These are phyloP conservation scores for Alternaria longipes DNA, from an alignment of 2,329 filamentous ascomycete genomes.

Conservation along the genomic window DNA sequence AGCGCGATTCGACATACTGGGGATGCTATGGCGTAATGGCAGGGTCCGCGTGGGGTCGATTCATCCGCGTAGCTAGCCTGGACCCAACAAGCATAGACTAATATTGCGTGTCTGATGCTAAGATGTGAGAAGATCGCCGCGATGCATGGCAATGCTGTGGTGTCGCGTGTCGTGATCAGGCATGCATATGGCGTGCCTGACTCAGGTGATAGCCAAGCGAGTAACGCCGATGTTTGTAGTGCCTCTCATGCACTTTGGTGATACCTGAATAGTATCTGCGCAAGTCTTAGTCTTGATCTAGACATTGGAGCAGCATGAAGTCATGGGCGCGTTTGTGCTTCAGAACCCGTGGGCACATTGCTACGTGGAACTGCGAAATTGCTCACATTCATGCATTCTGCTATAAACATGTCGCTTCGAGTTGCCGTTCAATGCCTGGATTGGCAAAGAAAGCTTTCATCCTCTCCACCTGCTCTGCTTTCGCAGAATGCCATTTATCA, in stretches of 20 bases:
- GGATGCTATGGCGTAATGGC: slow-evolving; percentile 14
- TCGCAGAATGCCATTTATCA: slow-evolving; percentile 47
- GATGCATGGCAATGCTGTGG: slow-evolving; percentile 1
- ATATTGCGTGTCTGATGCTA: background rate
- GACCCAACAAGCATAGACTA: background rate
- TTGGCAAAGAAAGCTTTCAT: slow-evolving; percentile 43
- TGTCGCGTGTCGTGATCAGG: slow-evolving; percentile 10
- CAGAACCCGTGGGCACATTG: background rate
- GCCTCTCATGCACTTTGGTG: background rate
- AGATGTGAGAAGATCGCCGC: background rate
- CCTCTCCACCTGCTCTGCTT: slow-evolving; percentile 43
- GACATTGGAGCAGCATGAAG: background rate
- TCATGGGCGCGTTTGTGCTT: background rate
- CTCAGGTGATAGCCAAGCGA: background rate
- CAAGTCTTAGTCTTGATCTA: too few species aligned
- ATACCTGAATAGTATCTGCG: background rate
- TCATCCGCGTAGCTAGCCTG: background rate
- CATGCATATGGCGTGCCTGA: slow-evolving; percentile 12
- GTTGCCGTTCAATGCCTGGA: background rate
- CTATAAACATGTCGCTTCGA: slow-evolving; percentile 24
- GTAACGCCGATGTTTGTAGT: background rate
- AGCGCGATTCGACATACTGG: slow-evolving; percentile 16
- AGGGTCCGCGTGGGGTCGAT: slow-evolving; percentile 2
- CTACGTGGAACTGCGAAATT: background rate
- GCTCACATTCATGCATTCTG: background rate